A percentile compares a stretch with the other conserved stretches of the same genome.
Evolutionary conservation across 148 eudicot genomes (phyloP).

Genomic region (Gaultheria prostrata): DNA sequence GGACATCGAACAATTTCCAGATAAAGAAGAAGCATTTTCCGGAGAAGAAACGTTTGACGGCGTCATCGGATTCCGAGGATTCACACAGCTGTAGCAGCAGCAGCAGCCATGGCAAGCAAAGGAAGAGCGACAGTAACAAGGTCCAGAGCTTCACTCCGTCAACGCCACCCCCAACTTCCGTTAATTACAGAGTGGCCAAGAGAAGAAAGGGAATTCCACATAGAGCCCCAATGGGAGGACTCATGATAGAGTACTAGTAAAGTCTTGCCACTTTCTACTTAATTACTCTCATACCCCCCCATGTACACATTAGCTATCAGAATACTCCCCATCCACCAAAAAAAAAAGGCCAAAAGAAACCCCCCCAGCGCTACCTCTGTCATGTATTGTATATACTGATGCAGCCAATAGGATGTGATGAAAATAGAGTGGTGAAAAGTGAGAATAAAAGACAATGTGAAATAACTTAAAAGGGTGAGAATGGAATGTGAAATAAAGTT

Average conservation of each 20-base stretch:
- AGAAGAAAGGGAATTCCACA: conserved; percentile 97
- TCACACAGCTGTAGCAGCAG: conserved; percentile 55
- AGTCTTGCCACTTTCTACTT: background rate
- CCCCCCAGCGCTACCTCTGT: background rate
- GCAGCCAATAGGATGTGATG: conserved; percentile 3
- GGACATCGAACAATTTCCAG: conserved; percentile 63
- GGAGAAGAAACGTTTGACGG: conserved; percentile 20
- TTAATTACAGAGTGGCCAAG: conserved; percentile 53
- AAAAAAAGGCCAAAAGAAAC: conserved; percentile 11
- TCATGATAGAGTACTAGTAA: conserved; percentile 44
- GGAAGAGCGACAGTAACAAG: conserved; percentile 24
- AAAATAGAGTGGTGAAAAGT: conserved; percentile 15
- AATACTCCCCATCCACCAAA: background rate
- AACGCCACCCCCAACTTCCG: conserved; percentile 73
- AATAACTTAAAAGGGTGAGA: conserved; percentile 7
- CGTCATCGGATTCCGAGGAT: conserved; percentile 57
- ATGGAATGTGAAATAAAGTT: conserved; percentile 1
- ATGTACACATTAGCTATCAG: conserved; percentile 1
- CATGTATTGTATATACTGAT: conserved; percentile 18
- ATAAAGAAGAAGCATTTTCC: conserved; percentile 27
- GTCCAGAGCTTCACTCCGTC: conserved; percentile 65
- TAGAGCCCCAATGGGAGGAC: conserved; percentile 79
- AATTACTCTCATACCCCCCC: conserved; percentile 17
- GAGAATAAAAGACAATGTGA: conserved; percentile 20
- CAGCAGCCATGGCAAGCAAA: conserved; percentile 22